A percentile compares a stretch with the other conserved stretches of the same genome.
These are phyloP conservation scores for Dimocarpus longan DNA, from an alignment of 345 rosid genomes.

Conservation along the genomic window DNA sequence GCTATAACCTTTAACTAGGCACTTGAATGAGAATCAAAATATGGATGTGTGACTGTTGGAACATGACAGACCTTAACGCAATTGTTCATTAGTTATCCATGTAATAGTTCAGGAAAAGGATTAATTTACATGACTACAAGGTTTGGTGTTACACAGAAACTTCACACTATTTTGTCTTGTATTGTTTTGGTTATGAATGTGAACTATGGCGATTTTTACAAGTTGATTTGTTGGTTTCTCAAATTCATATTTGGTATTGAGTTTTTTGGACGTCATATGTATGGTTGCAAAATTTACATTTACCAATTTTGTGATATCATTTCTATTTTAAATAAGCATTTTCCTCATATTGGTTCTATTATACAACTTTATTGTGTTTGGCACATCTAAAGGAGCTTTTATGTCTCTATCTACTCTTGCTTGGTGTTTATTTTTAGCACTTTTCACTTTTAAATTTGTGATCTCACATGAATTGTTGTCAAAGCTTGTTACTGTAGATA, in stretches of 20 bases:
- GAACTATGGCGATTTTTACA: background rate
- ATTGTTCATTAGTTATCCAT: background rate
- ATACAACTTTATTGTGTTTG: background rate
- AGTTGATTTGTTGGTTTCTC: background rate
- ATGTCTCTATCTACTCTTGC: background rate
- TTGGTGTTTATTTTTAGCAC: background rate
- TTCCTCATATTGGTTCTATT: background rate
- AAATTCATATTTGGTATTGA: background rate
- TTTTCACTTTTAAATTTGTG: background rate
- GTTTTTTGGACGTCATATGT: background rate
- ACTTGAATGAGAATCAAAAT: background rate
- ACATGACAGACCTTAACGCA: background rate
- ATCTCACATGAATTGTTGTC: background rate
- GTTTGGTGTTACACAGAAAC: no score
- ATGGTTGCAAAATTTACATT: background rate
- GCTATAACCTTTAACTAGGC: background rate
- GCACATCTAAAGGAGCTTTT: background rate
- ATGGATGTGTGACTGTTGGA: background rate
- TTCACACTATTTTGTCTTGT: no score
- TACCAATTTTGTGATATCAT: background rate
- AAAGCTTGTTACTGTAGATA: conserved; percentile 44
- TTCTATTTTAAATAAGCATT: background rate
- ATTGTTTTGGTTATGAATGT: background rate
- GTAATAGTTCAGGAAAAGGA: background rate
- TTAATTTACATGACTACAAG: background rate